phyloP scores from a whole-genome alignment of 176 grass and related monocot species.

The sorghum (Sorghum bicolor) region Sorghum_bicolor_NCBIv3 NC_012872.2:3578001-3578500 shows the following conservation, averaged over 20 bases:
- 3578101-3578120: neutral
- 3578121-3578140: slow-evolving; percentile 3
- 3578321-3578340: slow-evolving; percentile 99
- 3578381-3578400: slow-evolving; percentile 52
- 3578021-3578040: slow-evolving; percentile 95
- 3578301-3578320: slow-evolving; percentile 80
- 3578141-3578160: slow-evolving; percentile 22
- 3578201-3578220: slow-evolving; percentile 94
- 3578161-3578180: slow-evolving; percentile 33
- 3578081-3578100: slow-evolving; percentile 2
- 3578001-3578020: slow-evolving; percentile 81
- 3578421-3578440: slow-evolving; percentile 1
- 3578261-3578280: slow-evolving; percentile 97
- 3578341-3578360: slow-evolving; percentile 99
- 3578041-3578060: slow-evolving; percentile 52
- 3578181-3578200: slow-evolving; percentile 87
- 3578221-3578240: slow-evolving; percentile 97
- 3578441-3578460: slow-evolving; percentile 55
- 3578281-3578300: slow-evolving; percentile 74
- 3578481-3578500: slow-evolving; percentile 99
- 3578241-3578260: slow-evolving; percentile 74
- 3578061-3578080: slow-evolving; percentile 12
- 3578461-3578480: slow-evolving; percentile 93
- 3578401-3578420: neutral
- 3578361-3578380: slow-evolving; percentile 97